phyloP scores from a whole-genome alignment of 2,329 filamentous ascomycete species.

The Colletotrichum sansevieriae region DNA sequence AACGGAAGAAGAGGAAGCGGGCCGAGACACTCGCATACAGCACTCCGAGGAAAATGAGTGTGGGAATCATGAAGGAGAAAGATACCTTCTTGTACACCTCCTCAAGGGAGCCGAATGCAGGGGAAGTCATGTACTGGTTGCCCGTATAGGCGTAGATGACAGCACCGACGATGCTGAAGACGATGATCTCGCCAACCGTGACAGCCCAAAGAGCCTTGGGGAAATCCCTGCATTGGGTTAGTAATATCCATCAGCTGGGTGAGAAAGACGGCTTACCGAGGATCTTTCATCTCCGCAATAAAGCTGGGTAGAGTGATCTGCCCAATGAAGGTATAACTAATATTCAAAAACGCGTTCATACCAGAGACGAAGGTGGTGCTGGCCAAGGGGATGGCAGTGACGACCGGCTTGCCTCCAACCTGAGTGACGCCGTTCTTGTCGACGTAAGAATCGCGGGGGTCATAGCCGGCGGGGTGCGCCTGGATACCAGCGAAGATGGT shows the following conservation, averaged over 20 bases:
- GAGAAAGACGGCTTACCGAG: conserved; percentile 52
- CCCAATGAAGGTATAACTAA: conserved; percentile 95
- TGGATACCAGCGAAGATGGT: conserved; percentile 86
- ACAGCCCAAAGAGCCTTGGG: conserved; percentile 93
- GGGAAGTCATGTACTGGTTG: conserved; percentile 88
- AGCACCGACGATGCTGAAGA: conserved; percentile 85
- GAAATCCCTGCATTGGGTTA: conserved; percentile 72
- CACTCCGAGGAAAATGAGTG: conserved; percentile 91
- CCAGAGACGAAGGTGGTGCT: conserved; percentile 85
- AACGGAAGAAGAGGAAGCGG: conserved; percentile 91
- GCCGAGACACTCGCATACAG: conserved; percentile 91
- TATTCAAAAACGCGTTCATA: conserved; percentile 93
- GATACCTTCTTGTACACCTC: conserved; percentile 87
- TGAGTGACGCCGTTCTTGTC: conserved; percentile 46
- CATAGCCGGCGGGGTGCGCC: conserved; percentile 77
- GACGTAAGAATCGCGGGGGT: conserved; percentile 57
- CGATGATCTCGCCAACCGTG: conserved; percentile 86
- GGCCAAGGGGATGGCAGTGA: conserved; percentile 74
- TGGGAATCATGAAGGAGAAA: conserved; percentile 96
- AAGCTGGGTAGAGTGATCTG: conserved; percentile 95
- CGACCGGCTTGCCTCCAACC: conserved; percentile 71
- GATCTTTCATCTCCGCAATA: conserved; percentile 90
- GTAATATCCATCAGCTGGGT: conserved; percentile 57
- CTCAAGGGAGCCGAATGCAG: conserved; percentile 87
- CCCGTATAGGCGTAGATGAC: conserved; percentile 91